A percentile compares a stretch with the other conserved stretches of the same genome.
phyloP scores from a whole-genome alignment of 2,329 filamentous ascomycete species.

The Aureobasidium sp. region DNA sequence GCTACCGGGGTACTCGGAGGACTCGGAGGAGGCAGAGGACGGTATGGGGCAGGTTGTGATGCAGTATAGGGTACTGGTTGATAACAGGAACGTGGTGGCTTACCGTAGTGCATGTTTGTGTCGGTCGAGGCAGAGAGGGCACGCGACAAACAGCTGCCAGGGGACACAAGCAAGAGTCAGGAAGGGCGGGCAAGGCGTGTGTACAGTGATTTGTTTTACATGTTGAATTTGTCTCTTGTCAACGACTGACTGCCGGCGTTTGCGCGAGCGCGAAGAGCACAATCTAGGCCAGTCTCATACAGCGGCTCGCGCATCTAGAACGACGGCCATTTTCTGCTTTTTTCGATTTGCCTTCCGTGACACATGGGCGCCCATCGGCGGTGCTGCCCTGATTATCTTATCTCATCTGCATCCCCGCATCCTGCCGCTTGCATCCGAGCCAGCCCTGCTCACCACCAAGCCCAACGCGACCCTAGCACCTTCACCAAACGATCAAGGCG shows the following conservation, averaged over 20 bases:
- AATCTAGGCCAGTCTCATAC: neutral
- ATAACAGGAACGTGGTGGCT: conserved; percentile 4
- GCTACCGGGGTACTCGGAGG: neutral
- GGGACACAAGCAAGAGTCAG: neutral
- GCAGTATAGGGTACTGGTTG: neutral
- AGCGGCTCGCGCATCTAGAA: neutral
- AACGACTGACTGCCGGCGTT: neutral
- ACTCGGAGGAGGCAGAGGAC: too few species aligned
- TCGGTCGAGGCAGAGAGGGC: neutral
- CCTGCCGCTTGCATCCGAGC: neutral
- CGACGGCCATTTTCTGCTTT: neutral
- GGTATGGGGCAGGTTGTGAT: neutral
- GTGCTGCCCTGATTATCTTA: neutral
- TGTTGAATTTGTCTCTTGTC: neutral
- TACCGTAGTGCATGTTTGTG: conserved; percentile 19
- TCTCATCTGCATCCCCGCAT: neutral
- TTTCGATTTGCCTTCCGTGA: neutral
- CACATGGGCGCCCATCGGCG: too few species aligned
- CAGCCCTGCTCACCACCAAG: neutral
- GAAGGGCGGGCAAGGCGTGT: neutral
- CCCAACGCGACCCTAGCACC: neutral
- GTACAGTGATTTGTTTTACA: neutral
- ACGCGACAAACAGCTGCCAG: neutral
- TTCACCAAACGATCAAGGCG: neutral
- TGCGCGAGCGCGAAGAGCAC: neutral